Conservation (phyloP, 2,329 filamentous ascomycete genomes). For the Sporothrix euskadiensis region DNA sequence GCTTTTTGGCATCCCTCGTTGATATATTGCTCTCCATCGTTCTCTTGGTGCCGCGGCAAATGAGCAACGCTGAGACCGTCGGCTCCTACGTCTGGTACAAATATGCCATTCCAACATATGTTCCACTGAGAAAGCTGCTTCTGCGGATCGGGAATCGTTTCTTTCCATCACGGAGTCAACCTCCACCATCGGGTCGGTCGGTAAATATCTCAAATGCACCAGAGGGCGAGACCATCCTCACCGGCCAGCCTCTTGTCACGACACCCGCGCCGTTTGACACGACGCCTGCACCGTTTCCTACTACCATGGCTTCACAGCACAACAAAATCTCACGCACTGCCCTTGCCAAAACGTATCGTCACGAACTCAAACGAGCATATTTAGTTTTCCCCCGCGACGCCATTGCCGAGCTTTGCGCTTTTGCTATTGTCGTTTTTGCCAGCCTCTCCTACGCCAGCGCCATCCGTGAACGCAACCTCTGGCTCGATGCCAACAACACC, state of each 20-base stretch:
- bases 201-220: background rate
- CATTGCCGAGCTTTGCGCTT: background rate
- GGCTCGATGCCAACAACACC: slow-evolving; percentile 11
- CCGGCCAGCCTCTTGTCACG: background rate
- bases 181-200: background rate
- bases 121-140: background rate
- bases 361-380: background rate
- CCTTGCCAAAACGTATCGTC: background rate
- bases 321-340: background rate
- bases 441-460: background rate
- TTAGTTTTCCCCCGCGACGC: background rate
- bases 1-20: background rate
- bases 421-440: background rate
- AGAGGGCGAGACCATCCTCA: background rate
- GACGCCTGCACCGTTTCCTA: background rate
- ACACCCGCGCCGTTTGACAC: background rate
- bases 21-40: background rate
- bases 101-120: background rate
- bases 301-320: background rate
- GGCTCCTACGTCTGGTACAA: background rate
- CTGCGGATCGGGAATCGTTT: background rate
- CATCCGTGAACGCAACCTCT: background rate
- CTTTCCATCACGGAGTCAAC: background rate
- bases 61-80: background rate
- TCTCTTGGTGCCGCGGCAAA: background rate